Conservation (phyloP, 306 rosid genomes). For the Castanea sativa region DNA sequence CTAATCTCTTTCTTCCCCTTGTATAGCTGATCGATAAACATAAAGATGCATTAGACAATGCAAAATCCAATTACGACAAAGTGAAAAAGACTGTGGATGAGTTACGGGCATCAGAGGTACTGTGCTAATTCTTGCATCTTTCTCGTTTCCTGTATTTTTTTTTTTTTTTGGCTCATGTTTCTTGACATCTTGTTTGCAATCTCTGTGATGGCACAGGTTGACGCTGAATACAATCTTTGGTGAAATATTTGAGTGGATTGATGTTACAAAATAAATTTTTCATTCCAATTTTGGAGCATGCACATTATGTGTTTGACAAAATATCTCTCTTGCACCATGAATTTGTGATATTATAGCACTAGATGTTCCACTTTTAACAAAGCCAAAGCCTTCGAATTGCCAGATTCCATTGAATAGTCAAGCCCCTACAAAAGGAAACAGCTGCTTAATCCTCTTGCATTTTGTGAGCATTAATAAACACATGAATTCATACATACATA, state of each 20-base stretch:
- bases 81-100: slow-evolving; percentile 68
- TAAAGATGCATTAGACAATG: slow-evolving; percentile 55
- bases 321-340: slow-evolving; percentile 22
- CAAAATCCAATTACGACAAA: slow-evolving; percentile 59
- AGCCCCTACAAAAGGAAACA: slow-evolving; percentile 4
- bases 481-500: not conserved
- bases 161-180: not conserved
- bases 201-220: slow-evolving; percentile 56
- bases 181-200: not conserved
- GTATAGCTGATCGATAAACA: slow-evolving; percentile 70
- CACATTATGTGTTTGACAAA: no score
- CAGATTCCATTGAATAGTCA: slow-evolving; percentile 24
- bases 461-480: no score
- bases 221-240: slow-evolving; percentile 60
- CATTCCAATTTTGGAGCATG: no score
- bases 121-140: slow-evolving; percentile 11
- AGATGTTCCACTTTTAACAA: slow-evolving; percentile 4
- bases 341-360: slow-evolving; percentile 21
- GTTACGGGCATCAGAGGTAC: slow-evolving; percentile 85
- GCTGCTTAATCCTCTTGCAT: not conserved
- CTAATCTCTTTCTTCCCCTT: slow-evolving; percentile 7
- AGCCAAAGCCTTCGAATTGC: slow-evolving; percentile 24
- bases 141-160: not conserved
- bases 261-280: no score
- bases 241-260: no score